Conservation (phyloP, 1,284 basidiomycete species). For the Cutaneotrichosporon sp. region DNA sequence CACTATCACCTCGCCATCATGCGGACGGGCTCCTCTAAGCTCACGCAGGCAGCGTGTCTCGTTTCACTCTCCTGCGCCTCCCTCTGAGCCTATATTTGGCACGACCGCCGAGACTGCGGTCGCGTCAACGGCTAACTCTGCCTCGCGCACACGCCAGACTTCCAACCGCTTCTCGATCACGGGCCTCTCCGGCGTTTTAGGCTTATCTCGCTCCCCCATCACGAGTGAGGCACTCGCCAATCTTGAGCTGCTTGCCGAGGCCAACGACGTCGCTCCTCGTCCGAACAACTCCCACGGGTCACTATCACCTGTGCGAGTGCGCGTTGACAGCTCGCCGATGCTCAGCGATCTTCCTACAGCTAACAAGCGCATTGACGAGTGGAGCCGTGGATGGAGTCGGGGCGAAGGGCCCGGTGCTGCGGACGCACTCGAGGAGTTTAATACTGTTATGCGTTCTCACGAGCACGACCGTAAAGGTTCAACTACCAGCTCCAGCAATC, state of each 20-base stretch:
- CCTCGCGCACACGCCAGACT: slow-evolving; percentile 1
- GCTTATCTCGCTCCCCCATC: slow-evolving; percentile 22
- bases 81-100: slow-evolving; percentile 32
- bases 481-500: not conserved
- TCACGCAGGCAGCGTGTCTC: slow-evolving; percentile 22
- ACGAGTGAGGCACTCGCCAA: slow-evolving; percentile 29
- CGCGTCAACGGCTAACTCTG: slow-evolving; percentile 14
- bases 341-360: slow-evolving; percentile 4
- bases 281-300: not conserved
- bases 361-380: slow-evolving; percentile 35
- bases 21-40: no score
- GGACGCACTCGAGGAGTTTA: slow-evolving; percentile 41
- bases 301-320: slow-evolving; percentile 14
- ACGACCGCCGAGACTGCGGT: slow-evolving; percentile 33
- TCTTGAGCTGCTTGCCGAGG: slow-evolving; percentile 34
- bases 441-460: slow-evolving; percentile 31
- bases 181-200: slow-evolving; percentile 38
- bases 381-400: slow-evolving; percentile 38
- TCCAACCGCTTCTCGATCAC: slow-evolving; percentile 36
- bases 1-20: no score
- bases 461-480: slow-evolving; percentile 23
- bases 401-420: slow-evolving; percentile 40
- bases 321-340: slow-evolving; percentile 18
- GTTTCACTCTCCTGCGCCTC: slow-evolving; percentile 37
- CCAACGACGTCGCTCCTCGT: slow-evolving; percentile 16